Percentiles rank a stretch among this genome's conserved stretches.
phyloP scores from a whole-genome alignment of 495 filamentous ascomycete genomes.

The Xanthoparmelia taractica region DNA sequence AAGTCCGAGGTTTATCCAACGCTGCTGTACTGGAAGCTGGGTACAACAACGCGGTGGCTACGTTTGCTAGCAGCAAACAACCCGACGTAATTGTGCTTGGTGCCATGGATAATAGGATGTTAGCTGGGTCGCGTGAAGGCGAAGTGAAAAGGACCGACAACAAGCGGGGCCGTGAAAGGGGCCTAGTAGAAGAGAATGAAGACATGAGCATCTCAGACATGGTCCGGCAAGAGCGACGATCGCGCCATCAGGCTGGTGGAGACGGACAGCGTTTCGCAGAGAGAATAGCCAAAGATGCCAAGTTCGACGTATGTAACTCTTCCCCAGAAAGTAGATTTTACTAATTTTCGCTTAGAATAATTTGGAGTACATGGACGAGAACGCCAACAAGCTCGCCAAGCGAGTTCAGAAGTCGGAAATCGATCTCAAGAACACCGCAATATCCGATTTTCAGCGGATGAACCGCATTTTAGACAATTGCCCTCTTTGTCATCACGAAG shows the following conservation, averaged over 20 bases:
- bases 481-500: constrained; percentile 88
- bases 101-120: constrained; percentile 80
- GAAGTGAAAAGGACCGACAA: constrained; percentile 70
- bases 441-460: constrained; percentile 84
- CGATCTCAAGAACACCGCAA: constrained; percentile 80
- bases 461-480: constrained; percentile 81
- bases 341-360: constrained; percentile 54
- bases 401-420: constrained; percentile 81
- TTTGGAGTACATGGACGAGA: constrained; percentile 95
- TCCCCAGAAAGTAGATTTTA: background rate
- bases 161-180: constrained; percentile 71
- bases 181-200: constrained; percentile 77
- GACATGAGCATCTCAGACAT: constrained; percentile 96
- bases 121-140: constrained; percentile 62
- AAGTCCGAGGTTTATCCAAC: constrained; percentile 65
- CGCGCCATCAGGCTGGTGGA: constrained; percentile 66
- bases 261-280: constrained; percentile 80
- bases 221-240: constrained; percentile 85
- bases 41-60: constrained; percentile 65
- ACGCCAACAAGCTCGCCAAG: constrained; percentile 83
- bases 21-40: constrained; percentile 72
- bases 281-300: constrained; percentile 82
- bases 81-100: constrained; percentile 69
- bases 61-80: constrained; percentile 50
- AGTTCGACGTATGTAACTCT: constrained; percentile 59